These are phyloP conservation scores for Thelonectria rubi DNA, from an alignment of 2,329 filamentous ascomycete species.

Conservation along the genomic window DNA sequence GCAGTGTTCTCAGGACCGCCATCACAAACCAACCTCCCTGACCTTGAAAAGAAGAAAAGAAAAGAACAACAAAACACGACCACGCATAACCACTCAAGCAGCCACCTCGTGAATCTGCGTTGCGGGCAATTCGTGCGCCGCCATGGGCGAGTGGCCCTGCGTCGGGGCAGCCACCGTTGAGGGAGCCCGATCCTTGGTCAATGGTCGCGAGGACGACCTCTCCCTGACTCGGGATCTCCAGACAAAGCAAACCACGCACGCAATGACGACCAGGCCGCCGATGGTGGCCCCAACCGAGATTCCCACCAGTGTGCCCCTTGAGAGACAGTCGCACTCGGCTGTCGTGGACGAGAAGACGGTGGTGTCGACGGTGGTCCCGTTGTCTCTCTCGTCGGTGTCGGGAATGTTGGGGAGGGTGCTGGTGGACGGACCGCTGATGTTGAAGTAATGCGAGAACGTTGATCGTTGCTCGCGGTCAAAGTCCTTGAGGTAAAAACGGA, in stretches of 20 bases:
- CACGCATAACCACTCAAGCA: too few species aligned
- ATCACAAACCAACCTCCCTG: too few species aligned
- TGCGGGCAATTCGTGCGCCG: too few species aligned
- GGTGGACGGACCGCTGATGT: neutral
- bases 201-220: neutral
- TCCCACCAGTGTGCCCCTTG: neutral
- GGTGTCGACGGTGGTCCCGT: neutral
- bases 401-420: neutral
- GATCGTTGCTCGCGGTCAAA: neutral
- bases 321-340: neutral
- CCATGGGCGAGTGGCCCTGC: too few species aligned
- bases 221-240: neutral
- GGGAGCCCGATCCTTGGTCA: too few species aligned
- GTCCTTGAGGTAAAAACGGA: neutral
- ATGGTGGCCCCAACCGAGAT: neutral
- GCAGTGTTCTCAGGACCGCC: too few species aligned
- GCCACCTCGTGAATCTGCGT: too few species aligned
- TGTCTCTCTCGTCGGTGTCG: neutral
- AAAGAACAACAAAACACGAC: too few species aligned
- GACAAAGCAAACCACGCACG: neutral
- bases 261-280: neutral
- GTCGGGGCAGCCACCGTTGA: too few species aligned
- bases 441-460: neutral
- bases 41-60: too few species aligned
- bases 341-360: neutral